Evolutionary conservation across 129 eudicot genomes (phyloP).

Genomic region (Artemisia argyi): DNA sequence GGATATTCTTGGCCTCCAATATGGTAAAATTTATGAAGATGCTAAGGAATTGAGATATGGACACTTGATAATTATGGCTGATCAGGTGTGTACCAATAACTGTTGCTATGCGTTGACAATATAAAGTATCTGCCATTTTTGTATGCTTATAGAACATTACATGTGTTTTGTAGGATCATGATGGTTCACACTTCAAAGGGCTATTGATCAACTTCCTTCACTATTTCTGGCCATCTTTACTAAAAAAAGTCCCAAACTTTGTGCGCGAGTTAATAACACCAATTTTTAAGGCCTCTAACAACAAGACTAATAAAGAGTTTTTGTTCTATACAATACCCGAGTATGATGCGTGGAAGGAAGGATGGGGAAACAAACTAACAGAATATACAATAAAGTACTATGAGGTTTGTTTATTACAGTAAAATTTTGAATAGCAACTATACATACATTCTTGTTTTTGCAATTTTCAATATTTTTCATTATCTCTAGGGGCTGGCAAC

Average conservation of each 20-base stretch:
- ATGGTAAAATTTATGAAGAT: conserved; percentile 58
- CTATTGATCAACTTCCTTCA: conserved; percentile 83
- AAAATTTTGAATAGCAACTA: neutral
- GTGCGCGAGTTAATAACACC: conserved; percentile 82
- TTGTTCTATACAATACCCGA: conserved; percentile 84
- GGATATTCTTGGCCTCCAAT: conserved; percentile 83
- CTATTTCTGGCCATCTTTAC: conserved; percentile 91
- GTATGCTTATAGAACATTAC: conserved; percentile 8
- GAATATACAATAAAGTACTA: conserved; percentile 80
- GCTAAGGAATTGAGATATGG: conserved; percentile 82
- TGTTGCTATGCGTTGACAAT: neutral
- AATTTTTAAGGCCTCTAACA: conserved; percentile 78
- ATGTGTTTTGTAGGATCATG: conserved; percentile 74
- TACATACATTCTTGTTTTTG: neutral
- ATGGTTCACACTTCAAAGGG: conserved; percentile 98
- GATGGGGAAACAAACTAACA: conserved; percentile 39
- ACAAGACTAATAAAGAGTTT: conserved; percentile 35
- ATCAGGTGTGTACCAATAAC: conserved; percentile 59
- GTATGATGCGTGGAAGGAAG: conserved; percentile 73
- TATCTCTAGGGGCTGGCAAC: conserved; percentile 86
- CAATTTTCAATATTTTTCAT: neutral
- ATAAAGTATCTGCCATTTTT: neutral
- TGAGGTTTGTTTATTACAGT: conserved; percentile 61
- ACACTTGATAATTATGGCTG: conserved; percentile 94
- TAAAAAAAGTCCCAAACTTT: conserved; percentile 69